These are phyloP conservation scores for Blastobotrys terrestris DNA, from an alignment of 805 yeast species.

Conservation along the genomic window DNA sequence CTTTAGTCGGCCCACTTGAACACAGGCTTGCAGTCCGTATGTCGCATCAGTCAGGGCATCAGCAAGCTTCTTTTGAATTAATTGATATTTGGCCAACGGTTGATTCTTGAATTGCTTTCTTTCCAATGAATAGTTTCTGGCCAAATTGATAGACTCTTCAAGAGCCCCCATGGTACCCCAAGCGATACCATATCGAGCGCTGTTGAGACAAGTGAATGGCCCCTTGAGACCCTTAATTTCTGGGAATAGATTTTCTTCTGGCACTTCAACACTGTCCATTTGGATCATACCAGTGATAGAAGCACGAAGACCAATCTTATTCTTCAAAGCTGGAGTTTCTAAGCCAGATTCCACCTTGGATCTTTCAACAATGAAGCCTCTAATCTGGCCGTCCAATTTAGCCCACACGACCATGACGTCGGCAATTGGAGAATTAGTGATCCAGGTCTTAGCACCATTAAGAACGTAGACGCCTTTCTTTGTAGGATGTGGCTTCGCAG, in stretches of 20 bases:
- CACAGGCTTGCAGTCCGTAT: slow-evolving; percentile 35
- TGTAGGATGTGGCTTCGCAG: slow-evolving; percentile 39
- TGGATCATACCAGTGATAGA: slow-evolving; percentile 39
- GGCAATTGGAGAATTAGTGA: slow-evolving; percentile 43
- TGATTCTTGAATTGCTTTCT: slow-evolving; percentile 35
- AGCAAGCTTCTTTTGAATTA: slow-evolving; percentile 38
- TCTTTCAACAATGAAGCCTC: slow-evolving; percentile 40
- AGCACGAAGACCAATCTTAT: slow-evolving; percentile 37
- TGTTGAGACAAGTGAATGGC: slow-evolving; percentile 40
- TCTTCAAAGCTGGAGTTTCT: slow-evolving; percentile 36
- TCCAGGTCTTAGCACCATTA: slow-evolving; percentile 39
- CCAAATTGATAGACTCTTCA: slow-evolving; percentile 34
- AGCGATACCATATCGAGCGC: slow-evolving; percentile 39
- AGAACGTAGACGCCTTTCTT: slow-evolving; percentile 37
- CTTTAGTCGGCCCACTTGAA: slow-evolving; percentile 39
- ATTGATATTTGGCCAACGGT: slow-evolving; percentile 37
- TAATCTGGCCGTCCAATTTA: slow-evolving; percentile 37
- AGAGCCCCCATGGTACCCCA: slow-evolving; percentile 42
- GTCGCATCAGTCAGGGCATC: slow-evolving; percentile 37
- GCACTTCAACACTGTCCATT: slow-evolving; percentile 40
- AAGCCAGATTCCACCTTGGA: slow-evolving; percentile 28
- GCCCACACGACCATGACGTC: slow-evolving; percentile 40
- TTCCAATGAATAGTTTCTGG: slow-evolving; percentile 36
- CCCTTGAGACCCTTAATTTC: slow-evolving; percentile 37
- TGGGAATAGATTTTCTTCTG: slow-evolving; percentile 37